Base-by-base conservation (phyloP, 2,329 filamentous ascomycete genomes). In the Nigrospora osmanthi region DNA sequence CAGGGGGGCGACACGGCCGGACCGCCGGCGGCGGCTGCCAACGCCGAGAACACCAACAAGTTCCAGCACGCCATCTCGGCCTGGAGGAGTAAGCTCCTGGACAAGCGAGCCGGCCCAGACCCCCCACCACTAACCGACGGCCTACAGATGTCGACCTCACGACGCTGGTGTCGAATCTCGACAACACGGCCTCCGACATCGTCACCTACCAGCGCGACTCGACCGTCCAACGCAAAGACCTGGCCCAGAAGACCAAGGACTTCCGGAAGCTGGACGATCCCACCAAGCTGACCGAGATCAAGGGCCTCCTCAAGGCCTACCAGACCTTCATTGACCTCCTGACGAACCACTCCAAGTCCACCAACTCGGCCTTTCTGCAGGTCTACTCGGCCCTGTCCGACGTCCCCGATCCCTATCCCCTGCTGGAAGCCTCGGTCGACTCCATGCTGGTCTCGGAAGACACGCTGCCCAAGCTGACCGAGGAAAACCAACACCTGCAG, bases 181-280 rank as follows among this genome's bases (percentile, higher is more conserved):
- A 98, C 66, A 85, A 84, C 48, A 91, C 89, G 4, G 93, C 93
- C n/a, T 91, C 90, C 11, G 93, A 97, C 58, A 89, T 98, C 50
- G 89, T 97, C 43, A 73, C 86, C 40, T 89, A 95, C 62, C 94
- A 98, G 62, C 81, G 90, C 56, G 93, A 97, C 65, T 88, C 91
- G n/a, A 85, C 95, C 5, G 84, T 96, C 1, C 91, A 98, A 63
- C 80, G 93, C 43, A 98, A 98, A 62, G 94, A 98, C 49, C 73
- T 98, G 16, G 93, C 94, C n/a, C 90, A 96, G 61, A 97, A 96
- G 74, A 98, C 93, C 1, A 98, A 98, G 60, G 91, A 97, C 58
- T 98, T 97, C 56, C 78, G 90, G 49, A 97, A 96, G 64, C 76
- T 95, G 11, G 91, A 97, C 56, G 60, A 98, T 71, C 71, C 85